Conservation (phyloP, 805 yeast genomes). For the Komagataella pseudopastoris region DNA sequence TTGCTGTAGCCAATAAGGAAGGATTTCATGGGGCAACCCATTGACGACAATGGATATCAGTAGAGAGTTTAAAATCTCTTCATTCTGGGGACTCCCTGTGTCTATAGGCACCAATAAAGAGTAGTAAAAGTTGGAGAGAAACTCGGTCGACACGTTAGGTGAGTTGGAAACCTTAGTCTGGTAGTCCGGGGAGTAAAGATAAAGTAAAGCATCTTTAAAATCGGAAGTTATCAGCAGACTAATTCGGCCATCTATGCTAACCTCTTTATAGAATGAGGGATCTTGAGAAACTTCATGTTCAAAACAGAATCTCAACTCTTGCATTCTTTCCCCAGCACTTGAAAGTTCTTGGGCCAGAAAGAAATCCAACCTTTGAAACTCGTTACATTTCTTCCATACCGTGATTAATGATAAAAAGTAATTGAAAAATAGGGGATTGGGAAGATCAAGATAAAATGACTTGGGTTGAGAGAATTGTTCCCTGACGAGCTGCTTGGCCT, state of each 20-base stretch:
- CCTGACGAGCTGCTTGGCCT: background rate
- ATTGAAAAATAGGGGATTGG: background rate
- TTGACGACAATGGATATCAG: background rate
- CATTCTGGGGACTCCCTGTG: conserved; percentile 3
- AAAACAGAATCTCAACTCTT: conserved; percentile 7
- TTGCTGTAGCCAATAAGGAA: background rate
- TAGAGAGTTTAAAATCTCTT: background rate
- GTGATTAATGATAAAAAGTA: background rate
- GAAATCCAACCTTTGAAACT: background rate
- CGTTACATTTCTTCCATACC: background rate
- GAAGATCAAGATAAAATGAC: background rate
- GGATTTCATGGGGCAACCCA: background rate
- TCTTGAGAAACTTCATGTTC: conserved; percentile 3
- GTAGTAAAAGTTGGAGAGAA: background rate
- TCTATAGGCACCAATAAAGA: conserved; percentile 8
- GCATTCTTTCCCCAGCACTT: conserved; percentile 4
- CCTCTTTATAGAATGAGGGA: background rate
- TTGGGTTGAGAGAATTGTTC: background rate
- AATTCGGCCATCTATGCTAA: background rate
- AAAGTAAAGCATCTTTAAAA: background rate
- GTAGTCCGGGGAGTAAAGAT: background rate
- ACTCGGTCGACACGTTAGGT: background rate
- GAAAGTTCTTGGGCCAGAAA: background rate
- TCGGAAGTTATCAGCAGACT: background rate
- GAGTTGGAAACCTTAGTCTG: background rate